Evolutionary conservation across 345 rosid genomes (phyloP).

Genomic region (Diplotaxis tenuifolia): DNA sequence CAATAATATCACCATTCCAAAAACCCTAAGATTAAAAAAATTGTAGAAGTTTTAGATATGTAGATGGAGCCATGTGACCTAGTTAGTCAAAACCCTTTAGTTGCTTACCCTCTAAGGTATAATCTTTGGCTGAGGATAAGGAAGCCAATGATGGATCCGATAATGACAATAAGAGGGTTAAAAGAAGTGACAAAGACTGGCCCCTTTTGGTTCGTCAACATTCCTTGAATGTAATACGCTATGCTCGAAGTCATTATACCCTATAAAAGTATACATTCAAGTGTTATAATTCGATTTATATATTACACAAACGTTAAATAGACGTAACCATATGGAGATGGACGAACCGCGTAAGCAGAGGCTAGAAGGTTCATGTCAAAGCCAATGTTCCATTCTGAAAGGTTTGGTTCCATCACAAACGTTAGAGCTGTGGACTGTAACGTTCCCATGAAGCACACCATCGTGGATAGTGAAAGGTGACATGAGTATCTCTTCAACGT

Average conservation of each 20-base stretch:
- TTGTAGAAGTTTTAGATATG: neutral
- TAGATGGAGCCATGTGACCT: neutral
- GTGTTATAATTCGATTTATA: neutral
- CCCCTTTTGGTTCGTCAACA: constrained; percentile 72
- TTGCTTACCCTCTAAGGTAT: constrained; percentile 69
- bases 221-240: constrained; percentile 90
- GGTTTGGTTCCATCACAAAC: constrained; percentile 67
- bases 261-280: constrained; percentile 32
- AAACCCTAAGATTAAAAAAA: constrained; percentile 50
- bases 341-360: constrained; percentile 79
- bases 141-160: constrained; percentile 81
- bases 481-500: constrained; percentile 83
- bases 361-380: constrained; percentile 96
- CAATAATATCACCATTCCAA: constrained; percentile 59
- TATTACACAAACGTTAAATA: neutral
- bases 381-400: constrained; percentile 68
- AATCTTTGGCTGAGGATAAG: constrained; percentile 71
- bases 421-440: constrained; percentile 84
- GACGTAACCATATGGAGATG: neutral
- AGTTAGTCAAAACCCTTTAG: neutral
- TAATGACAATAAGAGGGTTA: constrained; percentile 89
- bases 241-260: constrained; percentile 92
- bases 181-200: constrained; percentile 89
- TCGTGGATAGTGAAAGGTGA: constrained; percentile 76
- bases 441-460: constrained; percentile 82